Percentiles rank a stretch among this genome's conserved stretches.
Conservation (phyloP, 2,329 filamentous ascomycete species). For the Neoarthrinium moseri region DNA sequence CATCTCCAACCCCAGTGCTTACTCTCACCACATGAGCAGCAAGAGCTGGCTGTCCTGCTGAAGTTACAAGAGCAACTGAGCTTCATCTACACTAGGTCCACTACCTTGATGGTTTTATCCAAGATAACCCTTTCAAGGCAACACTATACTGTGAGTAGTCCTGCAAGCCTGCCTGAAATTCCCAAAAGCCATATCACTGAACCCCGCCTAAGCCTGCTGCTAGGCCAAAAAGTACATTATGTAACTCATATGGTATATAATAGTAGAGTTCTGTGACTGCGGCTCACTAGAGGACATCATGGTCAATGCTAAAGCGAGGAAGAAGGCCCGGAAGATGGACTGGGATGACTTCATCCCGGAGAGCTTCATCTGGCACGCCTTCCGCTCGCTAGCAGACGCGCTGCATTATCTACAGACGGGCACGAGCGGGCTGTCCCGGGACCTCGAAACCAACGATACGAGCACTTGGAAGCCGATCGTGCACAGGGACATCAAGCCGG, state of each 20-base stretch:
- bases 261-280: conserved; percentile 13
- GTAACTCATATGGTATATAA: not conserved
- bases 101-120: conserved; percentile 11
- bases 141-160: conserved; percentile 6
- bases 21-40: not conserved
- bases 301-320: conserved; percentile 6
- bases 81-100: conserved; percentile 1
- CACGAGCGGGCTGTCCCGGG: conserved; percentile 10
- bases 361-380: conserved; percentile 18
- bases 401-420: conserved; percentile 16
- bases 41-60: not conserved
- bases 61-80: not conserved
- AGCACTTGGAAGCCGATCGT: conserved; percentile 14
- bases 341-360: conserved; percentile 12
- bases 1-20: not conserved
- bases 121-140: conserved; percentile 6
- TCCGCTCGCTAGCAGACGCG: conserved; percentile 15
- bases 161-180: too few relatives aligned
- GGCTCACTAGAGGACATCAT: conserved; percentile 12
- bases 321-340: not conserved
- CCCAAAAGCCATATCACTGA: not conserved
- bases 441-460: conserved; percentile 8
- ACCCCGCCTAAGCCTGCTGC: too few relatives aligned
- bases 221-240: too few relatives aligned
- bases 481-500: conserved; percentile 20